Percentiles rank a stretch among this genome's conserved stretches.
Evolutionary conservation across 208 protist species (phyloP).

Genomic region (Leishmania gerbilli): DNA sequence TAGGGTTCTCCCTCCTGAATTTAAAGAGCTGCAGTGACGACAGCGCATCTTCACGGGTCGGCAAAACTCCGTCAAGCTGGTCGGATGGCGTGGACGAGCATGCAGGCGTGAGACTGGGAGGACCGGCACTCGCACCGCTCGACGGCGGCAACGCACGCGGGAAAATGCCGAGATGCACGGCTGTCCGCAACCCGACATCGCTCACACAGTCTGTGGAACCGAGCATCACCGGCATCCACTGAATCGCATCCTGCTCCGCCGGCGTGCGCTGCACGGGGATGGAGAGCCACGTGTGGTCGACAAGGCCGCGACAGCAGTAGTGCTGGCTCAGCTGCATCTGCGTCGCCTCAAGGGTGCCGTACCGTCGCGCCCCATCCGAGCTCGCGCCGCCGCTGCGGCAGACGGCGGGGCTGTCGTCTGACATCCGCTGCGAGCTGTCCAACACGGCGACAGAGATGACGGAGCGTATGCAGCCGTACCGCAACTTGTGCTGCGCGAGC

Average conservation of each 20-base stretch:
- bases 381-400: neutral
- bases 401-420: neutral
- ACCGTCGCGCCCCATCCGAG: neutral
- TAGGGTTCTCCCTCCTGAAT: neutral
- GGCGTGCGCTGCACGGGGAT: constrained; percentile 56
- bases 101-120: neutral
- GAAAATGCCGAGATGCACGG: constrained; percentile 75
- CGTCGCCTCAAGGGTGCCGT: neutral
- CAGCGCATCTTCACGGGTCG: constrained; percentile 30
- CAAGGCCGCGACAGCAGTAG: constrained; percentile 54
- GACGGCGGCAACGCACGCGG: constrained; percentile 7
- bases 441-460: constrained; percentile 71
- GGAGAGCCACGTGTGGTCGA: constrained; percentile 74
- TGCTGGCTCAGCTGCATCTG: constrained; percentile 14
- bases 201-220: constrained; percentile 69
- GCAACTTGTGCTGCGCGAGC: constrained; percentile 70
- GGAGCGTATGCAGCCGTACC: constrained; percentile 58
- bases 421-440: constrained; percentile 18
- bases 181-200: constrained; percentile 64
- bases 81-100: neutral
- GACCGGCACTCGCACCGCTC: neutral
- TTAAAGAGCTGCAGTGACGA: constrained; percentile 21
- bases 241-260: constrained; percentile 54
- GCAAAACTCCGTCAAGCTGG: constrained; percentile 16
- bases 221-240: constrained; percentile 75